phyloP scores from a whole-genome alignment of 139 green algal species.

The Tetraselmis striata region DNA sequence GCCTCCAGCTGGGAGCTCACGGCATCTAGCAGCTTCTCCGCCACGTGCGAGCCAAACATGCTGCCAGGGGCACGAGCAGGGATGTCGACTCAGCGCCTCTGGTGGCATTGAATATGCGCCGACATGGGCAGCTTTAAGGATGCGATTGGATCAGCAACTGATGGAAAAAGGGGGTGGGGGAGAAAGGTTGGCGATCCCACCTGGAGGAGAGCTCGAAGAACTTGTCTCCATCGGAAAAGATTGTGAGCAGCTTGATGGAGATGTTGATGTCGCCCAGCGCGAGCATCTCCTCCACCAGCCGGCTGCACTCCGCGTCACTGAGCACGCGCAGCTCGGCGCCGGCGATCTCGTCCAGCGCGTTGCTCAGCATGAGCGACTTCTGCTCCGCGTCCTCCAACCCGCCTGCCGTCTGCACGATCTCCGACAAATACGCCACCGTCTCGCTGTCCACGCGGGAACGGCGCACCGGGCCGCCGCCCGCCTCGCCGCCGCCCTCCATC shows the following conservation, averaged over 20 bases:
- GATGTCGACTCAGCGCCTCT: no score
- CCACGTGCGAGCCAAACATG: constrained; percentile 66
- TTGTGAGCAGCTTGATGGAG: not conserved
- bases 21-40: constrained; percentile 38
- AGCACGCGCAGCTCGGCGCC: not conserved
- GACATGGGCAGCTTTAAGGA: no score
- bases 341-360: not conserved
- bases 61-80: no score
- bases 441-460: not conserved
- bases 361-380: not conserved
- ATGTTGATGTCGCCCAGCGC: not conserved
- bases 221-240: not conserved
- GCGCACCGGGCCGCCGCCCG: no score
- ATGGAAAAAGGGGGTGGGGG: no score
- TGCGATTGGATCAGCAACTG: no score
- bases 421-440: not conserved
- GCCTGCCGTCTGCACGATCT: not conserved
- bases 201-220: not conserved
- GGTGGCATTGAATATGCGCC: no score
- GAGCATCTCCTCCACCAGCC: not conserved
- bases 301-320: not conserved
- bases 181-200: no score
- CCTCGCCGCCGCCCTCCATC: not conserved
- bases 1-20: constrained; percentile 1
- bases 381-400: not conserved